phyloP scores from a whole-genome alignment of 352 stramenopile genomes.

The Pythium rhizo-oryzae region DNA sequence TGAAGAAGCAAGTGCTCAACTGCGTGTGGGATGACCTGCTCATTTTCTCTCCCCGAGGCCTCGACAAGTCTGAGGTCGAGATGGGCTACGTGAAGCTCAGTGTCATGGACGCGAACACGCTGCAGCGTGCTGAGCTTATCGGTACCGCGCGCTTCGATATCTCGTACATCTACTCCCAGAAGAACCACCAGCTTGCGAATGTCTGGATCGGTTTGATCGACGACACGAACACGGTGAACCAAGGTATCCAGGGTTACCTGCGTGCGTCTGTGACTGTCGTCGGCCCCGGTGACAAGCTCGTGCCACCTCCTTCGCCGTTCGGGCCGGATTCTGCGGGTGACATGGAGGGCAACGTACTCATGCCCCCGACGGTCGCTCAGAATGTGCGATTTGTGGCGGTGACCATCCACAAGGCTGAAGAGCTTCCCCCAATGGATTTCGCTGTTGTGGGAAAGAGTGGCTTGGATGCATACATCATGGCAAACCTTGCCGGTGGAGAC shows the following conservation, averaged over 20 bases:
- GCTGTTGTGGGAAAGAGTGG: conserved; percentile 60
- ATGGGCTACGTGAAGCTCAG: conserved; percentile 81
- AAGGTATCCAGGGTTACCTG: conserved; percentile 91
- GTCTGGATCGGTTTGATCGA: conserved; percentile 92
- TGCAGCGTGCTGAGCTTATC: conserved; percentile 88
- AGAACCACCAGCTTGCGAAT: conserved; percentile 89
- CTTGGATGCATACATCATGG: conserved; percentile 76
- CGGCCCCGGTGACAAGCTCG: conserved; percentile 84
- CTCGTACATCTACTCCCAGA: conserved; percentile 86
- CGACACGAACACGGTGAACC: conserved; percentile 73
- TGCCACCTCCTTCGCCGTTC: conserved; percentile 69
- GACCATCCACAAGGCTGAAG: conserved; percentile 71
- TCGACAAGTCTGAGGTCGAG: conserved; percentile 85
- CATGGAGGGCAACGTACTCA: conserved; percentile 71
- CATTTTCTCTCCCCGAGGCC: conserved; percentile 74
- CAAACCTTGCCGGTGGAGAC: conserved; percentile 57
- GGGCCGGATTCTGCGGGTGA: conserved; percentile 36
- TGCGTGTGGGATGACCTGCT: conserved; percentile 87
- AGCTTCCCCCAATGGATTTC: conserved; percentile 78
- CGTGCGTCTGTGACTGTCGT: conserved; percentile 88
- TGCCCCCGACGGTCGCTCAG: conserved; percentile 74
- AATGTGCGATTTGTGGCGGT: conserved; percentile 72
- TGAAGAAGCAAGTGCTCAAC: conserved; percentile 88
- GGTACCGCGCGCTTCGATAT: conserved; percentile 86
- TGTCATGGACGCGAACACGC: conserved; percentile 89